A percentile compares a stretch with the other conserved stretches of the same genome.
Evolutionary conservation across 2,329 filamentous ascomycete genomes (phyloP).

Genomic region (Drechslera avenae): DNA sequence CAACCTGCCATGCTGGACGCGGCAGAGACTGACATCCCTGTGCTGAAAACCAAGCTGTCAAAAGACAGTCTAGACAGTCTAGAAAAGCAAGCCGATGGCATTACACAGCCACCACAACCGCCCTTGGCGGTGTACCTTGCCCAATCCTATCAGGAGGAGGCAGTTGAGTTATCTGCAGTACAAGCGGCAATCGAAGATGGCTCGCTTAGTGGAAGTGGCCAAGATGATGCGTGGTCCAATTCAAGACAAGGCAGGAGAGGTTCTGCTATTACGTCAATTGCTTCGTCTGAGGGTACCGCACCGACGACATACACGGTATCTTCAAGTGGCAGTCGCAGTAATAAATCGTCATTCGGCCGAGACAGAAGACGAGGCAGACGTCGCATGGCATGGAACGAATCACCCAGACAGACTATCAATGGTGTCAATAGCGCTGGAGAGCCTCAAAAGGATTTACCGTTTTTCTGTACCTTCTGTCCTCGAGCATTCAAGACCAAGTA

Average conservation of each 20-base stretch:
- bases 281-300: conserved; percentile 42
- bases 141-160: conserved; percentile 44
- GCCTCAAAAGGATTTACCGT: conserved; percentile 39
- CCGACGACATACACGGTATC: conserved; percentile 41
- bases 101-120: conserved; percentile 33
- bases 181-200: conserved; percentile 39
- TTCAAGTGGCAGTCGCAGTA: conserved; percentile 39
- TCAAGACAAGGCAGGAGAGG: conserved; percentile 28
- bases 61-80: conserved; percentile 40
- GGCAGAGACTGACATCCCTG: conserved; percentile 9
- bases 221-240: conserved; percentile 32
- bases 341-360: conserved; percentile 44
- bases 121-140: conserved; percentile 43
- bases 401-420: conserved; percentile 36
- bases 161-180: conserved; percentile 32
- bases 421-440: conserved; percentile 39
- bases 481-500: conserved; percentile 47
- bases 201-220: conserved; percentile 26
- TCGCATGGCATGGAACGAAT: conserved; percentile 43
- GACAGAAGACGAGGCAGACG: conserved; percentile 42
- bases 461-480: conserved; percentile 46
- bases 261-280: conserved; percentile 39
- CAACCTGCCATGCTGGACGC: conserved; percentile 1
- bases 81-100: conserved; percentile 27
- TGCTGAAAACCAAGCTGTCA: conserved; percentile 33